A percentile compares a stretch with the other conserved stretches of the same genome.
phyloP scores from a whole-genome alignment of 2,329 filamentous ascomycete species.

The Parastagonospora nodorum region DNA sequence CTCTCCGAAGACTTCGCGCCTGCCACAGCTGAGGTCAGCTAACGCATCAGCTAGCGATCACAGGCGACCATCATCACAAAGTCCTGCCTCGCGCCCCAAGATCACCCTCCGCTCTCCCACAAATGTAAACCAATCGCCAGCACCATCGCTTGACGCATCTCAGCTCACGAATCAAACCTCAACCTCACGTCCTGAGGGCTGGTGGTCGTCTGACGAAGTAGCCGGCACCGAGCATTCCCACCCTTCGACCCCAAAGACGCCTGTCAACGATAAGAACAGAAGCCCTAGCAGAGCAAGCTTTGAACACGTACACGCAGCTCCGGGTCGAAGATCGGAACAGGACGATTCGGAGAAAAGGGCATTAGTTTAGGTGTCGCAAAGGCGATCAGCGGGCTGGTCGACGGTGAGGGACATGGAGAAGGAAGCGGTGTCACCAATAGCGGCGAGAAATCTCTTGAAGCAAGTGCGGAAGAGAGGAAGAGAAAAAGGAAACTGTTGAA shows the following conservation, averaged over 20 bases:
- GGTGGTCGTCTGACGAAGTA: conserved; percentile 48
- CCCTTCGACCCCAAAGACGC: conserved; percentile 18
- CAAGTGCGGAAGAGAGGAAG: conserved; percentile 9
- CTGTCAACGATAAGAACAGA: conserved; percentile 4
- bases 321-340: conserved; percentile 19
- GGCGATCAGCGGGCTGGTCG: conserved; percentile 38
- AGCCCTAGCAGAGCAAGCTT: conserved; percentile 22
- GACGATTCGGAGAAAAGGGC: conserved; percentile 37
- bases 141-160: conserved; percentile 26
- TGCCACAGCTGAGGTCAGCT: conserved; percentile 8
- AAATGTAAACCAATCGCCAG: conserved; percentile 23
- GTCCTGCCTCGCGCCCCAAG: conserved; percentile 19
- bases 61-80: conserved; percentile 15
- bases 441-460: conserved; percentile 7
- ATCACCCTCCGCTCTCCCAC: conserved; percentile 18
- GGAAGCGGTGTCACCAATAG: conserved; percentile 20
- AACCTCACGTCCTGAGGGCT: conserved; percentile 43
- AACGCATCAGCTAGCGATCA: conserved; percentile 6
- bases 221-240: conserved; percentile 36
- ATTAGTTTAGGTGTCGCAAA: conserved; percentile 41
- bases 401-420: conserved; percentile 28
- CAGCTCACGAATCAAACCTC: conserved; percentile 38
- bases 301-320: conserved; percentile 36
- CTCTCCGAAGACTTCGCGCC: conserved; percentile 7
- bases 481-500: conserved; percentile 6